Evolutionary conservation across 352 stramenopile genomes (phyloP).

Genomic region (Globisporangium paddicum): DNA sequence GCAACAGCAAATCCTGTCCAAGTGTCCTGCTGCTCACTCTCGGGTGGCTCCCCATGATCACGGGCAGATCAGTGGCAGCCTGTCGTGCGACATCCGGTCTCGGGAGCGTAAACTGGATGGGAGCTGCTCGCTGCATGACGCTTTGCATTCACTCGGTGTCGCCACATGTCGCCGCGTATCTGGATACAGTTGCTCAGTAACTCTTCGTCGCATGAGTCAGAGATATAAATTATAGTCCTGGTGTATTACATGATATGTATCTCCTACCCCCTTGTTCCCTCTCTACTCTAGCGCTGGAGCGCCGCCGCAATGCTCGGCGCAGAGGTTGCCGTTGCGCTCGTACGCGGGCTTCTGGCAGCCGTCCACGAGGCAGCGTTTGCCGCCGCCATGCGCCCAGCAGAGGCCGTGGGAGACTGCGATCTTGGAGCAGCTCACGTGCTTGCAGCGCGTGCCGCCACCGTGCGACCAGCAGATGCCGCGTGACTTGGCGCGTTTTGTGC

Average conservation of each 20-base stretch:
- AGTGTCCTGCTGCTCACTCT: too few species aligned
- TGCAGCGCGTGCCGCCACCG: slow-evolving; percentile 35
- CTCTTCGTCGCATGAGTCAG: not conserved
- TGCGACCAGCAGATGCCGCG: slow-evolving; percentile 29
- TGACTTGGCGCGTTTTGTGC: slow-evolving; percentile 34
- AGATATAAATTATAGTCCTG: too few species aligned
- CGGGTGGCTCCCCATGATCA: too few species aligned
- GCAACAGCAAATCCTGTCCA: too few species aligned
- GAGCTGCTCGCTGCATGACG: too few species aligned
- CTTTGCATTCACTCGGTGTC: not conserved
- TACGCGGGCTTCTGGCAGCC: slow-evolving; percentile 49
- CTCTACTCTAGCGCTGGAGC: not conserved
- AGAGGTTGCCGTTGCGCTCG: slow-evolving; percentile 57
- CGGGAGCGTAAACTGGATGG: too few species aligned
- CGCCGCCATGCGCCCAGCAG: slow-evolving; percentile 52
- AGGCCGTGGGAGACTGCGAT: slow-evolving; percentile 47
- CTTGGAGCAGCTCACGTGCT: slow-evolving; percentile 41
- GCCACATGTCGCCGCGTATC: too few species aligned
- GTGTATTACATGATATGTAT: too few species aligned
- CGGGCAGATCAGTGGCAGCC: too few species aligned
- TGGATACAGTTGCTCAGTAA: too few species aligned
- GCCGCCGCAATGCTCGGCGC: slow-evolving; percentile 22
- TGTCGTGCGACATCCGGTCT: too few species aligned
- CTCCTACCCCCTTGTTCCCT: too few species aligned
- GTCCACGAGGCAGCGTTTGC: slow-evolving; percentile 30